phyloP scores from a whole-genome alignment of 305 asterid genomes.

The Fraxinus paxiana region DNA sequence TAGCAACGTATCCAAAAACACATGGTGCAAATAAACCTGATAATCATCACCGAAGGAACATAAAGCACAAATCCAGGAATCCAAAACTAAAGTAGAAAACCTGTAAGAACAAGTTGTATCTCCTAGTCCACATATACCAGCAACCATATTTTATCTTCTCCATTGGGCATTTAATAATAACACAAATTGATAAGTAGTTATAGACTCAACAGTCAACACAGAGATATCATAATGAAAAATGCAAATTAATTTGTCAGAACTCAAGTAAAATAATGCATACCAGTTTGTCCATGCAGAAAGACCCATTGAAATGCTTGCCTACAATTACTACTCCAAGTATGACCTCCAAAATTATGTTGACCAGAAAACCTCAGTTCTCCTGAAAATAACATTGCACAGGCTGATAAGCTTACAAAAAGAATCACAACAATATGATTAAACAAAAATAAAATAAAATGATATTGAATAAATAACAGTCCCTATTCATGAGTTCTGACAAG shows the following conservation, averaged over 20 bases:
- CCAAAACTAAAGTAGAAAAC: not conserved
- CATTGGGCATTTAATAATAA: not conserved
- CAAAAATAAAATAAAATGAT: not conserved
- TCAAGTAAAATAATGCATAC: constrained; percentile 30
- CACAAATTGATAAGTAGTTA: not conserved
- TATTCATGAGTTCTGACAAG: not conserved
- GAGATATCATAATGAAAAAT: not conserved
- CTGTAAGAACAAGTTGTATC: not conserved
- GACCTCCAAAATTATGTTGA: constrained; percentile 41
- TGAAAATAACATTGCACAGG: constrained; percentile 25
- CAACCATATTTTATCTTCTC: not conserved
- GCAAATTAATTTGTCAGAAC: not conserved
- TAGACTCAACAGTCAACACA: not conserved
- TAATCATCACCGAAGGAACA: not conserved
- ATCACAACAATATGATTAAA: not conserved
- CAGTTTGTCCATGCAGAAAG: constrained; percentile 66
- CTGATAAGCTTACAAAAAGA: constrained; percentile 2
- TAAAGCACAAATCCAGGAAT: not conserved
- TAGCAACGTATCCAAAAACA: not conserved
- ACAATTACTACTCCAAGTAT: constrained; percentile 33
- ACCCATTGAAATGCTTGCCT: constrained; percentile 45
- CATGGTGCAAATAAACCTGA: not conserved
- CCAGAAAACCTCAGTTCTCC: constrained; percentile 38
- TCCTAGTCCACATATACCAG: not conserved
- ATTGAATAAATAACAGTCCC: constrained; percentile 4